These are phyloP conservation scores for Leccinum subspadiceum DNA, from an alignment of 1,284 basidiomycete species.

Conservation along the genomic window DNA sequence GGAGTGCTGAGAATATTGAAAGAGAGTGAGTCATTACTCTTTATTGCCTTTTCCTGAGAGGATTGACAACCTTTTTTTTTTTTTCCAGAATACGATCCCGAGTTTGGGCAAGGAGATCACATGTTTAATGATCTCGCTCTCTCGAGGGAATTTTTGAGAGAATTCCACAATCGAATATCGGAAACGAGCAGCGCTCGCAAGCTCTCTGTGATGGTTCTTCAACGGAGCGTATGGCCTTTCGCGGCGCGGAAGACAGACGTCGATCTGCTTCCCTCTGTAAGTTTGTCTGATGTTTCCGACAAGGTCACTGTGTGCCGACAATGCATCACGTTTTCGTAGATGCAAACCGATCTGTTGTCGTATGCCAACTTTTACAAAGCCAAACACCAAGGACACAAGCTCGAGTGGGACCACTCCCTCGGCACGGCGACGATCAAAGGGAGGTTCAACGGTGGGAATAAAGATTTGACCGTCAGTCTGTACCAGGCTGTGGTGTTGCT, in stretches of 20 bases:
- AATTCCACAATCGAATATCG: conserved; percentile 47
- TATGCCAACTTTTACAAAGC: conserved; percentile 73
- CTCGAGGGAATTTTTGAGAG: conserved; percentile 65
- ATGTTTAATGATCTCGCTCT: conserved; percentile 88
- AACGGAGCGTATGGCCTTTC: conserved; percentile 78
- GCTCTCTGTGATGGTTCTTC: conserved; percentile 69
- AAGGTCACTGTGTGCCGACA: background rate
- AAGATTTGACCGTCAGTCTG: conserved; percentile 89
- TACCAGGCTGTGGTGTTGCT: conserved; percentile 87
- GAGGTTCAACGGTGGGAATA: conserved; percentile 66
- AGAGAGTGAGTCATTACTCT: conserved; percentile 55
- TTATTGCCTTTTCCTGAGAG: background rate
- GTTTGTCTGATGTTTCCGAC: conserved; percentile 18
- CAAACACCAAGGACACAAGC: conserved; percentile 70
- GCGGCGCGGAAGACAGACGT: conserved; percentile 47
- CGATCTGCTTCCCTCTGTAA: conserved; percentile 52
- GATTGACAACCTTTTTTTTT: conserved; percentile 1
- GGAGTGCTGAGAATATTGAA: conserved; percentile 87
- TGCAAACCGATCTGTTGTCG: conserved; percentile 63
- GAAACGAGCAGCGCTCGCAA: conserved; percentile 38
- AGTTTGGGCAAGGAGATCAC: conserved; percentile 83
- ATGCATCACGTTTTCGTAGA: conserved; percentile 40
- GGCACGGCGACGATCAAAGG: conserved; percentile 75
- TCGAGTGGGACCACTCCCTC: conserved; percentile 83
- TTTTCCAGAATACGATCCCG: conserved; percentile 75